phyloP scores from a whole-genome alignment of 371 early-diverging fungal species.

The Apophysomyces variabilis region DNA sequence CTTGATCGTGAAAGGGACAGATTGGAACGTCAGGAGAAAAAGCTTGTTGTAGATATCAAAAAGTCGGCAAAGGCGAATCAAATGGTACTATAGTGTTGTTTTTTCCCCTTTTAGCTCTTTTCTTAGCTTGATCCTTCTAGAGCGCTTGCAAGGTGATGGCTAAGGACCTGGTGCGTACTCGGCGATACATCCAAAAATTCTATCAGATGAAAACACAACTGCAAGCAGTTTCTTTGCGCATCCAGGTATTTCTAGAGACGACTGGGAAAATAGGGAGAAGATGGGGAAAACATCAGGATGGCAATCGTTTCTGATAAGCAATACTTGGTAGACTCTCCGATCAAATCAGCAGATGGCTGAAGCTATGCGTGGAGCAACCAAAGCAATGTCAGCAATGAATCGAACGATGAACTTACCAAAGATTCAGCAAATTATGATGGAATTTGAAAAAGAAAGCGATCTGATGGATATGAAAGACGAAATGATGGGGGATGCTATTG shows the following conservation, averaged over 20 bases:
- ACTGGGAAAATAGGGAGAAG: too few species aligned
- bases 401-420: constrained; percentile 90
- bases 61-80: constrained; percentile 90
- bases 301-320: background rate
- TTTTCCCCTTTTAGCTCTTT: background rate
- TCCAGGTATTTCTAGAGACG: constrained; percentile 68
- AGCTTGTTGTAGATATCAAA: constrained; percentile 91
- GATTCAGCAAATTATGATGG: constrained; percentile 95
- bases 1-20: constrained; percentile 90
- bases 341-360: constrained; percentile 96
- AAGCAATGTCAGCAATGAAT: constrained; percentile 97
- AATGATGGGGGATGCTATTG: constrained; percentile 97
- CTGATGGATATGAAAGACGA: constrained; percentile 99
- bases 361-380: constrained; percentile 95
- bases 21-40: constrained; percentile 94
- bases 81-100: constrained; percentile 61
- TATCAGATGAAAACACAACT: constrained; percentile 95
- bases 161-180: constrained; percentile 94
- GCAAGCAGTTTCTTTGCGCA: constrained; percentile 89
- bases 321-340: constrained; percentile 69
- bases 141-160: constrained; percentile 95
- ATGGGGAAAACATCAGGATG: background rate
- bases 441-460: constrained; percentile 94
- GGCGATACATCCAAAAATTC: constrained; percentile 93
- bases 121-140: constrained; percentile 36